Percentiles rank a stretch among this genome's conserved stretches.
These are phyloP conservation scores for Leishmania major DNA, from an alignment of 208 protist genomes.

Conservation along the genomic window DNA sequence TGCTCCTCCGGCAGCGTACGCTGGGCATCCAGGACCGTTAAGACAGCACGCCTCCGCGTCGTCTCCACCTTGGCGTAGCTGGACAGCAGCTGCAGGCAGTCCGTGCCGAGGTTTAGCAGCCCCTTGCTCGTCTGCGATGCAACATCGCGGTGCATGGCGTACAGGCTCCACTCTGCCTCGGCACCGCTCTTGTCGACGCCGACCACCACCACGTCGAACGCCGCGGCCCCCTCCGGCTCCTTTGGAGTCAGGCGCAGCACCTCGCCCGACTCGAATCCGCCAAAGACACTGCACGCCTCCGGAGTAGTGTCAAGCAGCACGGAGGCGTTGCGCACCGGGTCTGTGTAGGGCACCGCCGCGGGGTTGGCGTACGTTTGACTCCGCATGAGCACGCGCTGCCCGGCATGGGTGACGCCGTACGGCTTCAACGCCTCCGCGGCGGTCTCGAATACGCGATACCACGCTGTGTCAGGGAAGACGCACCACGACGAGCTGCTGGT, in stretches of 20 bases:
- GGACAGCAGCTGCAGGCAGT: constrained; percentile 61
- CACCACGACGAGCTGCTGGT: constrained; percentile 11
- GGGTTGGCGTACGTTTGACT: constrained; percentile 45
- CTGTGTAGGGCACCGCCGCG: constrained; percentile 57
- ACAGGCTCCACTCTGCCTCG: constrained; percentile 62
- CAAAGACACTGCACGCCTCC: constrained; percentile 63
- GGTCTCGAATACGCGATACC: constrained; percentile 81
- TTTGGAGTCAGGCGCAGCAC: constrained; percentile 42
- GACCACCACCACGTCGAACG: constrained; percentile 65
- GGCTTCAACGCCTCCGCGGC: constrained; percentile 44
- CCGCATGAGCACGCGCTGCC: constrained; percentile 50
- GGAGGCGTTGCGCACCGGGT: constrained; percentile 31
- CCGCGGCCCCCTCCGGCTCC: constrained; percentile 14
- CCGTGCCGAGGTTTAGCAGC: constrained; percentile 67
- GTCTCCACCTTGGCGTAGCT: constrained; percentile 39
- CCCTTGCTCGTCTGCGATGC: constrained; percentile 37
- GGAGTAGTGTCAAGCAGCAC: constrained; percentile 64
- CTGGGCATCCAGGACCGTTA: constrained; percentile 46
- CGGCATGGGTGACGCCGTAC: constrained; percentile 57
- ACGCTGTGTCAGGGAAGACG: constrained; percentile 75
- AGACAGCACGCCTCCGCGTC: constrained; percentile 33
- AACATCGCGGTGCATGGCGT: constrained; percentile 51
- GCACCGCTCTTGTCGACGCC: constrained; percentile 62
- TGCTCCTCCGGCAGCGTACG: constrained; percentile 69
- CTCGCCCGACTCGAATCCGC: constrained; percentile 70